Base-by-base conservation (phyloP, 371 early-diverging fungal genomes). In the Entomophthora muscae region DNA sequence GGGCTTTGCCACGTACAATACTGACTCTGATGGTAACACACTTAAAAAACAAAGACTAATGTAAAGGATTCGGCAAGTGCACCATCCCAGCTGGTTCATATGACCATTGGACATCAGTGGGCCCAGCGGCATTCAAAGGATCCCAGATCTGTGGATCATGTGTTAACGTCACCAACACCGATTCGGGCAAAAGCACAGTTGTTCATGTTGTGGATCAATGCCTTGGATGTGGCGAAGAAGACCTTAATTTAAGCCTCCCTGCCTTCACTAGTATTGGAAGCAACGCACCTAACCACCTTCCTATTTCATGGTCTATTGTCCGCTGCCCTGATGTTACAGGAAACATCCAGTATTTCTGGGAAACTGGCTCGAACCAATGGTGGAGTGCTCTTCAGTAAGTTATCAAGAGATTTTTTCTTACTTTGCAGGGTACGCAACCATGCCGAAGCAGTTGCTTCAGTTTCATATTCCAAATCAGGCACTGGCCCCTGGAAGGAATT, bases 131-230 rank as follows among this genome's bases (percentile, higher is more conserved):
- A 1, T 63, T 54, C 1, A 29, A 26, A 12, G 52, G 54, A 24
- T 28, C 54, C 28, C 2, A 7, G 5, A 23, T 17, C 24, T 63
- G 63, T 55, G 63, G 63, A 3, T n/a, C 52, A 10, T 63, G 63
- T 27, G n/a, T 63, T 22, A 28, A 32, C 7, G 32, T 63, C 10
- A 63, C 63, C 7, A 63, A 63, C 28, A 51, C 55, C 31, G 29
- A 53, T 7, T 52, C 3, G 22, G 54, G 54, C 3, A 13, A 51
- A 32, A 63, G n/a, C 17, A 30, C 30, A 10, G 27, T 51, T 51
- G 63, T 32, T 10, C 53, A 63, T 31, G 63, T 63, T n/a, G 63
- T 63, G 3, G 63, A 63, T 54, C 63, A 63, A 31, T 63, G 63
- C 31, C 5, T 63, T 24, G 52, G 63, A 21, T 63, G 63, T 32